Evolutionary conservation across 768 basidiomycete species (phyloP), one percentile per base, ranked within the genome.

Genomic region (Botryobasidium botryosum): DNA sequence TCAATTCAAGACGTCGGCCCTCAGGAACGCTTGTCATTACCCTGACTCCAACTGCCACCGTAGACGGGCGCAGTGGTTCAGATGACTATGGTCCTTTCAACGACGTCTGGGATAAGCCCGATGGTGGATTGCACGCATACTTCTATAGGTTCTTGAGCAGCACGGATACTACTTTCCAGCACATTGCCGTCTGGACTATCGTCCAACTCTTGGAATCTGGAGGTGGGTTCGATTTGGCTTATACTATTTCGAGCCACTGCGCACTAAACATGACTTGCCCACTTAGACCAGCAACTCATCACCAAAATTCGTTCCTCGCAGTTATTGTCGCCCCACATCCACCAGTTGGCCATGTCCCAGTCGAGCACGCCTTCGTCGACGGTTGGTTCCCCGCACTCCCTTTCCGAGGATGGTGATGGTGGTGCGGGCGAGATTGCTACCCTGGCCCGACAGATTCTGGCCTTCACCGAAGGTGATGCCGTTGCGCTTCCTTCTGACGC

Each of bases 101-200:
- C 53, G 84, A 87, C 45, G 92, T 96, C 10, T 97, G 94, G 94
- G 84, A 88, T 54, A 83, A 88, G 60, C 94, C 94, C 5, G 90
- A 94, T 46, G 94, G 91, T 17, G 94, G 94, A 35, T 80, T 99
- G 71, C 92, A 96, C 60, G 74, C 73, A 49, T 99, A 99, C 63
- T 69, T 99, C 35, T 80, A 86, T 58, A 75, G 86, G 36, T 99
- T 99, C 75, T 63, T 99, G 53, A 85, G 76, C 33, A 91, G 85
- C 56, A 68, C 82, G 5, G 94, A 99, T 56, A 80, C 86, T 12
- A 99, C 94, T 1, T 99, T 99, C 79, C 91, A 96, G 61, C 94
- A 99, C 58, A 99, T 97, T 51, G 94, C 94, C 27, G 90, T 99
- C 35, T 99, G 94, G 94, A 96, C 94, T 0, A 91, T 97, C 52